These are phyloP conservation scores for Vanrija sp. DNA, from an alignment of 1,284 basidiomycete species.

Conservation along the genomic window DNA sequence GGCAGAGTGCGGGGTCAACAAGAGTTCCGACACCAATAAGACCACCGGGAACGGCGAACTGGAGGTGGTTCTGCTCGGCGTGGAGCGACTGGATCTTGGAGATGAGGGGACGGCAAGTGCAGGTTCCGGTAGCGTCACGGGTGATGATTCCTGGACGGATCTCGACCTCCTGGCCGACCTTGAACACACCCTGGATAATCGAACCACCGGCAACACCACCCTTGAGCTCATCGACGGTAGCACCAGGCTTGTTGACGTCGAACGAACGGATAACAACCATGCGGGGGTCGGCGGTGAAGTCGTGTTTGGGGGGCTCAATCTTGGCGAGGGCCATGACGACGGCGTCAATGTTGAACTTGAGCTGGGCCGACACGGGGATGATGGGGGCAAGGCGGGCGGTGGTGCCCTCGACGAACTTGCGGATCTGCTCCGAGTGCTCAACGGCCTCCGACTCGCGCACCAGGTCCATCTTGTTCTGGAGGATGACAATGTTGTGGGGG, in stretches of 20 bases:
- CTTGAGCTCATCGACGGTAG: slow-evolving; percentile 93
- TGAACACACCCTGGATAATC: slow-evolving; percentile 87
- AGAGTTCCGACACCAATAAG: slow-evolving; percentile 97
- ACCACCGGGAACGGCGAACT: slow-evolving; percentile 95
- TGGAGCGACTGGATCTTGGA: slow-evolving; percentile 85
- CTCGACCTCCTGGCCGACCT: slow-evolving; percentile 85
- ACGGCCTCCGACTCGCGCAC: slow-evolving; percentile 87
- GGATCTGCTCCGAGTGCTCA: slow-evolving; percentile 89
- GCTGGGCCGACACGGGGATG: slow-evolving; percentile 95
- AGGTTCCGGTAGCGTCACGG: slow-evolving; percentile 86
- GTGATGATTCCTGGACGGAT: slow-evolving; percentile 96
- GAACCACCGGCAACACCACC: slow-evolving; percentile 98
- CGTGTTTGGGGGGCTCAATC: slow-evolving; percentile 88
- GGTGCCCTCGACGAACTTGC: slow-evolving; percentile 90
- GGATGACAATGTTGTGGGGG: slow-evolving; percentile 87
- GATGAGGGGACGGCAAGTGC: slow-evolving; percentile 90
- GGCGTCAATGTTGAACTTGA: slow-evolving; percentile 99
- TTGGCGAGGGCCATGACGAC: slow-evolving; percentile 98
- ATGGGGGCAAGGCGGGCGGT: slow-evolving; percentile 96
- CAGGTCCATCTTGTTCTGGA: slow-evolving; percentile 96
- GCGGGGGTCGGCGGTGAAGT: slow-evolving; percentile 85
- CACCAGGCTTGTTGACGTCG: slow-evolving; percentile 98
- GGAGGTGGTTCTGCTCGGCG: slow-evolving; percentile 89
- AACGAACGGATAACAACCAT: slow-evolving; percentile 99
- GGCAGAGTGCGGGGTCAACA: slow-evolving; percentile 93